Evolutionary conservation across 345 rosid species (phyloP).

Genomic region (Cardamine occulta): DNA sequence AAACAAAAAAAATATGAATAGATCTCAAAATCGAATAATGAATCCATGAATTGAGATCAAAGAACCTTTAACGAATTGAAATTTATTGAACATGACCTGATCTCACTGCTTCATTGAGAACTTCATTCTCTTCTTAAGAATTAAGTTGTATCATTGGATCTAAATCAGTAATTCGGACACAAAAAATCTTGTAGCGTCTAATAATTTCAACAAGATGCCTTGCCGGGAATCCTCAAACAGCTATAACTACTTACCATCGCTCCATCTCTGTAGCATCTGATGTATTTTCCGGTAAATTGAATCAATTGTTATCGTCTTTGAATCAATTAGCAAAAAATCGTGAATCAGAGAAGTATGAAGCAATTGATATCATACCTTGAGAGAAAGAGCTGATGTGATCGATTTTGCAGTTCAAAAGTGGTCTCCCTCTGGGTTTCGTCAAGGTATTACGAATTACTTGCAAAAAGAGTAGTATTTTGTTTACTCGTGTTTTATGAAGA

Average conservation of each 20-base stretch:
- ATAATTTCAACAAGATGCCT: constrained; percentile 91
- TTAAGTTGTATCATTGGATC: constrained; percentile 57
- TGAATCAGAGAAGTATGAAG: background rate
- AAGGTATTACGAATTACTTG: too few species aligned
- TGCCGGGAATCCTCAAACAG: constrained; percentile 89
- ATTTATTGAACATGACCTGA: constrained; percentile 69
- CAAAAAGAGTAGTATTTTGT: too few species aligned
- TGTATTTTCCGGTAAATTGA: constrained; percentile 22
- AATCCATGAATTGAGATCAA: background rate
- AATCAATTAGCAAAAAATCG: background rate
- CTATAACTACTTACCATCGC: constrained; percentile 86
- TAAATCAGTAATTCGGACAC: constrained; percentile 78
- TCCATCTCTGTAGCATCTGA: constrained; percentile 46
- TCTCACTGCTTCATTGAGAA: constrained; percentile 64
- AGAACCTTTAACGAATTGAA: constrained; percentile 76
- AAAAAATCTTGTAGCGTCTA: constrained; percentile 52
- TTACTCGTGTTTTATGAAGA: too few species aligned
- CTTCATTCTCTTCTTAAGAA: constrained; percentile 61
- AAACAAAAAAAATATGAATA: too few species aligned
- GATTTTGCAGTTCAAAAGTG: background rate
- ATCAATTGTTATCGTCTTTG: background rate
- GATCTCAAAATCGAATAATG: background rate
- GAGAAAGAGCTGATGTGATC: background rate
- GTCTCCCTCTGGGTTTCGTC: too few species aligned
- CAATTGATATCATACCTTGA: too few species aligned